Base-by-base conservation (phyloP, 2,329 filamentous ascomycete genomes). In the Talaromyces islandicus region DNA sequence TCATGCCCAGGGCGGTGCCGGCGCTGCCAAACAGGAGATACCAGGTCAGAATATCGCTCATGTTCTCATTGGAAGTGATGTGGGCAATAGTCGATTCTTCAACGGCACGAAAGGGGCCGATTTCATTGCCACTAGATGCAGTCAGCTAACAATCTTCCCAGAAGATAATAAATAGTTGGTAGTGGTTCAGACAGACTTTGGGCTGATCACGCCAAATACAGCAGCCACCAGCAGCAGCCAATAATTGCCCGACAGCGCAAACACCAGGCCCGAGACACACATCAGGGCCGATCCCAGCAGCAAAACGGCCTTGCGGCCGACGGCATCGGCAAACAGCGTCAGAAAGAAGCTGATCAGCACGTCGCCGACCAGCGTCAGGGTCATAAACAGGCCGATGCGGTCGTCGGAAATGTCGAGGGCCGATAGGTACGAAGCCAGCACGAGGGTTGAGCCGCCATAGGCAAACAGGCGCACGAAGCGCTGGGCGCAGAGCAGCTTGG, bases 41-140 rank as follows among this genome's bases (percentile, higher is more conserved):
- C 86, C 86, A 89, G 9, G 83, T 80, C 61, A 88, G 76, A n/a
- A 89, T 85, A 70, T 88, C 85, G 14, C 84, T 76, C 53, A 86
- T 75, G 0, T 80, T 82, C 30, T 77, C 71, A 0, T 81, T 77
- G 0, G 74, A 78, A 0, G 85, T 87, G 51, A 88, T 75, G 67
- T 88, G 84, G 5, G 85, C 83, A 7, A 88, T 69, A 35, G 83
- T 84, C 0, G 82, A 85, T 75, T 89, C 86, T 68, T 89, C 87
- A 32, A 89, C 83, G 3, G 84, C 84, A 41, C 86, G 77, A 64
- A 89, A 89, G 0, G 87, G 86, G 0, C 86, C 87, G 67, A 88
- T 87, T 64, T 89, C 87, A 17, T 84, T 82, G 7, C 86, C 86
- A 65, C 73, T 75, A 54, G 29, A 7, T 7, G 12, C 10, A 32